phyloP scores from a whole-genome alignment of 139 green algal species.

The Coelastrella sp. region DNA sequence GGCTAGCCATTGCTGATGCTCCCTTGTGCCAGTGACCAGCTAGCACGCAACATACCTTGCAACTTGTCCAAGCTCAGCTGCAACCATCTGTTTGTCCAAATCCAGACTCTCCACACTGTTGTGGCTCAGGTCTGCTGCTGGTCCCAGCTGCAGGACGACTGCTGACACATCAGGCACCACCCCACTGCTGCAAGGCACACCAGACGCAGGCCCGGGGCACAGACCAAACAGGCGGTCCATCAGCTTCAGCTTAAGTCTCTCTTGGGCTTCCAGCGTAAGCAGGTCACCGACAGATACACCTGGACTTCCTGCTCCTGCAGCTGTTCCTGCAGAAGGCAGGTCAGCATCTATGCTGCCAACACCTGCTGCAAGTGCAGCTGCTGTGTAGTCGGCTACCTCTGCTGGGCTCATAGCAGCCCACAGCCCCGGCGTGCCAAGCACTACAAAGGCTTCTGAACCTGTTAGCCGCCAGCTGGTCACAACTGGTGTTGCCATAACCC shows the following conservation, averaged over 20 bases:
- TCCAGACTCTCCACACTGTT: too few species aligned
- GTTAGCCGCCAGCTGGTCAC: slow-evolving; percentile 32
- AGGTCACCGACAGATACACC: slow-evolving; percentile 9
- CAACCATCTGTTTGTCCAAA: background rate
- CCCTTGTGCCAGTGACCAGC: too few species aligned
- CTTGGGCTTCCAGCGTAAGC: slow-evolving; percentile 35
- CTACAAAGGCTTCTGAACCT: slow-evolving; percentile 26
- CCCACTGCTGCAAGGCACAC: background rate
- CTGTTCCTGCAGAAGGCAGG: slow-evolving; percentile 6
- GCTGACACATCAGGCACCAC: slow-evolving; percentile 29
- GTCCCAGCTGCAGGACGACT: slow-evolving; percentile 30
- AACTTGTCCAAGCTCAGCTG: slow-evolving; percentile 5
- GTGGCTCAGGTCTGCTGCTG: background rate
- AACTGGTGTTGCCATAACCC: background rate
- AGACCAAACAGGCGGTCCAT: slow-evolving; percentile 22
- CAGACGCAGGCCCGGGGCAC: background rate
- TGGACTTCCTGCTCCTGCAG: too few species aligned
- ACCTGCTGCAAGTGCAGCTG: slow-evolving; percentile 12
- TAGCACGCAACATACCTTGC: background rate
- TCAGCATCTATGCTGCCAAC: background rate
- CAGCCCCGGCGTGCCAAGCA: slow-evolving; percentile 13
- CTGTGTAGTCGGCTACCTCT: slow-evolving; percentile 39
- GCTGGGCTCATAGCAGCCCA: slow-evolving; percentile 41
- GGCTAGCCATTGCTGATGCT: too few species aligned
- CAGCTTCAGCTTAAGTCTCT: slow-evolving; percentile 34